These are phyloP conservation scores for Rhizopus delemar DNA, from an alignment of 371 early-diverging fungal genomes.

Conservation along the genomic window DNA sequence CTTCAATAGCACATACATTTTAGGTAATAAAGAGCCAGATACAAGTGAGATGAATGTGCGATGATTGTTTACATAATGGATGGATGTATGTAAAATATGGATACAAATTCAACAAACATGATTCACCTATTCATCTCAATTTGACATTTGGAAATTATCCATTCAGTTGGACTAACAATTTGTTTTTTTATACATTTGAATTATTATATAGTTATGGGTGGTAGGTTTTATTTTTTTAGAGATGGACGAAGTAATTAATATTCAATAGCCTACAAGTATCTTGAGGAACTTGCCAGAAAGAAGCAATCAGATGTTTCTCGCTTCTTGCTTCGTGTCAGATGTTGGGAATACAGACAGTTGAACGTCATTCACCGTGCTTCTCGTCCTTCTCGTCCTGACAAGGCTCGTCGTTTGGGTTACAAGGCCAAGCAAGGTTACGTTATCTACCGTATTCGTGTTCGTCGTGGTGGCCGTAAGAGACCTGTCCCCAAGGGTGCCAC, in stretches of 20 bases:
- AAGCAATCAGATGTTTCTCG: slow-evolving; percentile 99
- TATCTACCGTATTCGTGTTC: slow-evolving; percentile 97
- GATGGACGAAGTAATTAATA: background rate
- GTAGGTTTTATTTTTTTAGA: background rate
- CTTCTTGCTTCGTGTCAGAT: slow-evolving; percentile 96
- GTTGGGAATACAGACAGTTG: slow-evolving; percentile 91
- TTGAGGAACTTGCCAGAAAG: slow-evolving; percentile 97
- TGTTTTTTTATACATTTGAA: background rate
- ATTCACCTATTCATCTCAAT: too few species aligned
- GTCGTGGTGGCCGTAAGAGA: slow-evolving; percentile 98
- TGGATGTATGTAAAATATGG: background rate
- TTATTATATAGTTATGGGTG: slow-evolving; percentile 1
- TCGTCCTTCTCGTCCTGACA: slow-evolving; percentile 97
- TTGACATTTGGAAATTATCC: too few species aligned
- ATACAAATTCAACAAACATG: background rate
- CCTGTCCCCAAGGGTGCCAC: slow-evolving; percentile 96
- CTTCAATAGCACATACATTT: slow-evolving; percentile 2
- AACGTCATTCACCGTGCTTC: slow-evolving; percentile 97
- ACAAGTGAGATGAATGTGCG: background rate
- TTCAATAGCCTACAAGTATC: slow-evolving; percentile 83
- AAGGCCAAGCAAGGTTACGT: slow-evolving; percentile 99
- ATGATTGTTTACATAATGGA: background rate
- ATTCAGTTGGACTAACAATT: background rate
- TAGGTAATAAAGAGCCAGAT: background rate
- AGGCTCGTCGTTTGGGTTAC: slow-evolving; percentile 99